These are phyloP conservation scores for Neurospora intermedia DNA, from an alignment of 495 filamentous ascomycete genomes.

Conservation along the genomic window DNA sequence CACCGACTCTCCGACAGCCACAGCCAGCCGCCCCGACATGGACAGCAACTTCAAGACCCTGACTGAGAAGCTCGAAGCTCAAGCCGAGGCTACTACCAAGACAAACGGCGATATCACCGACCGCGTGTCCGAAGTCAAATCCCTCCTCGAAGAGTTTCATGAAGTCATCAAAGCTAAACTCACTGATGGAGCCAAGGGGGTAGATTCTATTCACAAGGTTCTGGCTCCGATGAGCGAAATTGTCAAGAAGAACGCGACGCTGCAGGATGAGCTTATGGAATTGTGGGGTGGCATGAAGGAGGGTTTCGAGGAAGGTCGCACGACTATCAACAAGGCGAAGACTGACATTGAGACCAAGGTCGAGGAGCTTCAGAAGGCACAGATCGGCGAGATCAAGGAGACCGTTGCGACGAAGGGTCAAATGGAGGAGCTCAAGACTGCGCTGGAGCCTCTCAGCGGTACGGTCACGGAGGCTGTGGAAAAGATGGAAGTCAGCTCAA, in stretches of 20 bases:
- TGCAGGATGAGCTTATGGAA: constrained; percentile 59
- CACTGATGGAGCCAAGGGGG: constrained; percentile 36
- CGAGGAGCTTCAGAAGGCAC: constrained; percentile 57
- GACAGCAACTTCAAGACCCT: constrained; percentile 68
- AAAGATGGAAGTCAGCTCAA: constrained; percentile 63
- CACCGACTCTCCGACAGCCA: not conserved
- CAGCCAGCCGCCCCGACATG: constrained; percentile 35
- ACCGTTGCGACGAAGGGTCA: constrained; percentile 61
- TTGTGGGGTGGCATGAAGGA: constrained; percentile 66
- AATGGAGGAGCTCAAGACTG: constrained; percentile 72
- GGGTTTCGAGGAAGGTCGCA: constrained; percentile 71
- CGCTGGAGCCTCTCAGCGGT: constrained; percentile 76
- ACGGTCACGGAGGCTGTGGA: constrained; percentile 74
- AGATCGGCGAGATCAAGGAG: constrained; percentile 58
- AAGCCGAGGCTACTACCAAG: constrained; percentile 57
- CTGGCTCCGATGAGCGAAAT: constrained; percentile 52
- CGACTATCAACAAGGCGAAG: constrained; percentile 56
- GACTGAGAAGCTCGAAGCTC: constrained; percentile 47
- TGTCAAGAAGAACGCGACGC: constrained; percentile 41
- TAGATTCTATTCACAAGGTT: constrained; percentile 44
- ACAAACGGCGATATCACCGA: constrained; percentile 36
- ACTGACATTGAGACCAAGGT: constrained; percentile 63
- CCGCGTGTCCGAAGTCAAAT: constrained; percentile 40
- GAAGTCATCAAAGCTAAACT: constrained; percentile 36
- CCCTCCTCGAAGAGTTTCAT: constrained; percentile 41